Conservation (phyloP, 148 eudicot species). For the Fagopyrum homotropicum region DNA sequence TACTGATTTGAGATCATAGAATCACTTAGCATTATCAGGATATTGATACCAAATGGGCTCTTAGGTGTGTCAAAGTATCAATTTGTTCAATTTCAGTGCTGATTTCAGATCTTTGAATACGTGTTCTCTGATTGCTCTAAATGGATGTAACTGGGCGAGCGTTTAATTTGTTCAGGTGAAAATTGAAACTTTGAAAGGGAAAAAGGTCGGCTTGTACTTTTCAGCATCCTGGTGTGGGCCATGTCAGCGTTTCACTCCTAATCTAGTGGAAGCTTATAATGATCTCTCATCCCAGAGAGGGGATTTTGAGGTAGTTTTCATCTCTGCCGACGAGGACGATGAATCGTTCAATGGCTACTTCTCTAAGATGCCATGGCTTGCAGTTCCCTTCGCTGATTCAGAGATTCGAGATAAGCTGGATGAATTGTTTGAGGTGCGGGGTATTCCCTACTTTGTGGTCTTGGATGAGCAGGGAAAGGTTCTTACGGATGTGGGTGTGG, state of each 20-base stretch:
- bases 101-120: neutral
- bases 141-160: neutral
- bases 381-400: constrained; percentile 56
- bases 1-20: no score
- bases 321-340: constrained; percentile 51
- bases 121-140: neutral
- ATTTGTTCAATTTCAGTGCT: neutral
- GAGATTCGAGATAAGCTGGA: constrained; percentile 35
- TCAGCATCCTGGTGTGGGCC: constrained; percentile 82
- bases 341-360: constrained; percentile 53
- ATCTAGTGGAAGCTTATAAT: constrained; percentile 44
- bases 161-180: constrained; percentile 37
- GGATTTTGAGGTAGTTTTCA: constrained; percentile 49
- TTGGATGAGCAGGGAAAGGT: constrained; percentile 50
- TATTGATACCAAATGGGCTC: no score
- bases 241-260: constrained; percentile 58
- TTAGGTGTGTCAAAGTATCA: no score
- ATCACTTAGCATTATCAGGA: no score
- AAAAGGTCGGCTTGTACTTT: constrained; percentile 61
- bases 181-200: constrained; percentile 42
- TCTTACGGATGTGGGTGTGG: constrained; percentile 41
- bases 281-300: constrained; percentile 30
- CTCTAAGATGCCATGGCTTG: constrained; percentile 79
- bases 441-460: constrained; percentile 54
- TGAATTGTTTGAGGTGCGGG: constrained; percentile 38